A percentile compares a stretch with the other conserved stretches of the same genome.
Conservation (phyloP, 192 early-diverging fungal genomes). For the Geranomyces variabilis region DNA sequence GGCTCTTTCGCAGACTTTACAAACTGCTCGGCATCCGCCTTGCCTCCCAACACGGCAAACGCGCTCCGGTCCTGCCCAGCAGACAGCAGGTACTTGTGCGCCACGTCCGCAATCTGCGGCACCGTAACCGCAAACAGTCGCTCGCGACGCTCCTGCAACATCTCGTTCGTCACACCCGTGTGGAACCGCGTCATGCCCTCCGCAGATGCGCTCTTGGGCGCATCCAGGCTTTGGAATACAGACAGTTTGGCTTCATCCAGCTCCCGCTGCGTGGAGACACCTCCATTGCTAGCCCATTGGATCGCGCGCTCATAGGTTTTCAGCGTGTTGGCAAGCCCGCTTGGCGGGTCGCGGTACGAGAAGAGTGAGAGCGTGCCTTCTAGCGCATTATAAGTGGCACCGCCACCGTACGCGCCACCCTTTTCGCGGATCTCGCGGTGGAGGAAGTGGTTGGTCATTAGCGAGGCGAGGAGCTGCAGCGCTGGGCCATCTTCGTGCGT, state of each 20-base stretch:
- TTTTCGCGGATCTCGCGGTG: slow-evolving; percentile 97
- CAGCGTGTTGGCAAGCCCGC: slow-evolving; percentile 68
- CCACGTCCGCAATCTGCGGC: slow-evolving; percentile 72
- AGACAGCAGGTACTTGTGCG: slow-evolving; percentile 61
- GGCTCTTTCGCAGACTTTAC: not conserved
- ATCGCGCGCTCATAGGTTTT: slow-evolving; percentile 67
- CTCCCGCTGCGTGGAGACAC: slow-evolving; percentile 55
- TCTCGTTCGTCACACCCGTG: slow-evolving; percentile 78
- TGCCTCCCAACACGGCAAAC: slow-evolving; percentile 24
- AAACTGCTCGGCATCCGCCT: slow-evolving; percentile 10
- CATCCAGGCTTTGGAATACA: slow-evolving; percentile 82
- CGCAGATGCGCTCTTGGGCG: slow-evolving; percentile 77
- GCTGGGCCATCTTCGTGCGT: slow-evolving; percentile 78
- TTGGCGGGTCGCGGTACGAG: slow-evolving; percentile 89
- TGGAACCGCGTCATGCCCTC: slow-evolving; percentile 85
- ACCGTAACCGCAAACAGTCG: slow-evolving; percentile 70
- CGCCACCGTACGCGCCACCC: slow-evolving; percentile 97
- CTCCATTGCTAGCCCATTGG: slow-evolving; percentile 59
- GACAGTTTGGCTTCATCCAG: slow-evolving; percentile 91
- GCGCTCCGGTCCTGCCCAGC: not conserved
- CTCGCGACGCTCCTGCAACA: slow-evolving; percentile 84
- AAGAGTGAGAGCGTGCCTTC: slow-evolving; percentile 85
- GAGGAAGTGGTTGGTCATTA: slow-evolving; percentile 85
- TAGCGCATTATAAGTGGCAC: slow-evolving; percentile 69
- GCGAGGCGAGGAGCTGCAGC: slow-evolving; percentile 75